These are phyloP conservation scores for Linnemannia exigua DNA, from an alignment of 192 early-diverging fungal genomes.

Conservation along the genomic window DNA sequence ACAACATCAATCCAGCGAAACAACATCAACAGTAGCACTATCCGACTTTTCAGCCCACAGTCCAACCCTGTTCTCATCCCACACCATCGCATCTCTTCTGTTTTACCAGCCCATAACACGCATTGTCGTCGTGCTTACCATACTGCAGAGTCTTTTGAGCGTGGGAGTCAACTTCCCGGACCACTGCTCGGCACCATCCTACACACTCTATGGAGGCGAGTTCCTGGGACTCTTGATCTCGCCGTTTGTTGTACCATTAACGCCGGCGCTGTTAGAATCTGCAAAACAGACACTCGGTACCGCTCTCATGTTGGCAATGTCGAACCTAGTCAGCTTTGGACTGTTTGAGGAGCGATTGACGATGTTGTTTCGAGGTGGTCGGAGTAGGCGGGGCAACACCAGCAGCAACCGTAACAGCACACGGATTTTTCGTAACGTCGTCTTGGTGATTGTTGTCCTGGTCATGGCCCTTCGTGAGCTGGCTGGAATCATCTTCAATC, in stretches of 20 bases:
- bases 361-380: conserved; percentile 39
- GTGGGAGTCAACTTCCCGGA: conserved; percentile 28
- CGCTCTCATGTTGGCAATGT: conserved; percentile 42
- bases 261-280: conserved; percentile 12
- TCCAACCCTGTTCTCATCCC: not conserved
- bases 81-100: conserved; percentile 4
- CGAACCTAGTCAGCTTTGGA: conserved; percentile 61
- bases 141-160: conserved; percentile 13
- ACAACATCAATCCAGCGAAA: not conserved
- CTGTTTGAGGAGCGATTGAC: conserved; percentile 67
- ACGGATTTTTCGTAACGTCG: conserved; percentile 51
- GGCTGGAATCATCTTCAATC: conserved; percentile 62
- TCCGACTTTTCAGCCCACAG: not conserved
- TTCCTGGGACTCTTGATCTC: conserved; percentile 23
- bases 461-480: conserved; percentile 43
- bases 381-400: not conserved
- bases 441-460: conserved; percentile 35
- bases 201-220: conserved; percentile 24
- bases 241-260: conserved; percentile 36
- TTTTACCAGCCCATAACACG: conserved; percentile 25
- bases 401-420: conserved; percentile 14
- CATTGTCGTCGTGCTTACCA: conserved; percentile 22
- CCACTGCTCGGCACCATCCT: conserved; percentile 38
- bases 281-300: conserved; percentile 24
- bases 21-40: not conserved